Conservation (phyloP, 164 flowering plant genomes). For the Litsea cubeba region DNA sequence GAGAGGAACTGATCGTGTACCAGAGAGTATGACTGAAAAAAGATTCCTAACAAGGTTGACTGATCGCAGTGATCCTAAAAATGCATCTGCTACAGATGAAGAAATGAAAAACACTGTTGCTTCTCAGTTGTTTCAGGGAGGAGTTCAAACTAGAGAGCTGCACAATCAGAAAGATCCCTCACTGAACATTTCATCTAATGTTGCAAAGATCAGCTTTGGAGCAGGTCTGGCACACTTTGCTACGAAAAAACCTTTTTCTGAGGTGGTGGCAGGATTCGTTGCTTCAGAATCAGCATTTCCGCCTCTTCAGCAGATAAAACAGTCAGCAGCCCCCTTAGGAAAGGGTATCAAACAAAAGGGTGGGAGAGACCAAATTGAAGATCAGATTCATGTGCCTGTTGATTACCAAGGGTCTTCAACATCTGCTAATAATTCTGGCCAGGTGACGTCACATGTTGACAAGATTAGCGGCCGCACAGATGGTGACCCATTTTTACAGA, state of each 20-base stretch:
- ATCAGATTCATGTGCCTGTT: conserved; percentile 18
- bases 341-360: conserved; percentile 39
- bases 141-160: conserved; percentile 17
- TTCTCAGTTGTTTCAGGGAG: conserved; percentile 19
- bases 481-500: conserved; percentile 43
- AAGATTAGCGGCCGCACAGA: conserved; percentile 15
- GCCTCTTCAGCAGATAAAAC: conserved; percentile 68
- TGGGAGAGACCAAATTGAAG: conserved; percentile 26
- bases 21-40: conserved; percentile 19
- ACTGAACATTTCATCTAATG: conserved; percentile 25
- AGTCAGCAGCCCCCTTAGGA: conserved; percentile 25
- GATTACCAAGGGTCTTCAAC: conserved; percentile 30
- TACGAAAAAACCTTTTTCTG: conserved; percentile 81
- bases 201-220: conserved; percentile 49
- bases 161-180: conserved; percentile 22
- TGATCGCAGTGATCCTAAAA: conserved; percentile 12
- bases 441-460: conserved; percentile 20
- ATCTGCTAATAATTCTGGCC: conserved; percentile 23
- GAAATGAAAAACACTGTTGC: conserved; percentile 24
- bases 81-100: conserved; percentile 22
- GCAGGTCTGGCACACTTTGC: conserved; percentile 56
- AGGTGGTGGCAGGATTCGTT: conserved; percentile 83
- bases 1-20: conserved; percentile 21
- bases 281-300: conserved; percentile 67
- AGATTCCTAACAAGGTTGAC: conserved; percentile 21